A percentile compares a stretch with the other conserved stretches of the same genome.
These are phyloP conservation scores for Hyphodiscus hymeniophilus DNA, from an alignment of 495 filamentous ascomycete species.

Conservation along the genomic window DNA sequence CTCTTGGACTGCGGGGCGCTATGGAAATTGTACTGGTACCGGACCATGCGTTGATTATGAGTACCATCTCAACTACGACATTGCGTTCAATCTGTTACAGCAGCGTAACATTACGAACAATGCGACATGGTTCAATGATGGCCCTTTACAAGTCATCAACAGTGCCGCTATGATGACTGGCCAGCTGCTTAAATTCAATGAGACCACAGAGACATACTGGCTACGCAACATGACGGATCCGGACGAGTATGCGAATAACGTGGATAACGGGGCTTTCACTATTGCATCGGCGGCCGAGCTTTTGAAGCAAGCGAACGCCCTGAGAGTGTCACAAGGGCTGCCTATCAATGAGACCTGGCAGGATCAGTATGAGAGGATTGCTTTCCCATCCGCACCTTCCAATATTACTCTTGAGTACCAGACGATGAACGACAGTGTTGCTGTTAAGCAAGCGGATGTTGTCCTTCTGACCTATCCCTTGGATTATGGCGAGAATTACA, in stretches of 20 bases:
- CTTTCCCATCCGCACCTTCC: constrained; percentile 28
- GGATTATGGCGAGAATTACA: constrained; percentile 46
- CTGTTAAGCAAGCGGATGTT: constrained; percentile 54
- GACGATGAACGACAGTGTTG: constrained; percentile 45
- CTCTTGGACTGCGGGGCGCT: constrained; percentile 51
- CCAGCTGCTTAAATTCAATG: constrained; percentile 35
- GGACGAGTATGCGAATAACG: constrained; percentile 40
- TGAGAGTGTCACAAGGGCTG: constrained; percentile 12
- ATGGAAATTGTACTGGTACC: constrained; percentile 51
- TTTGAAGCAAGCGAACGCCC: constrained; percentile 12
- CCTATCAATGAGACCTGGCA: constrained; percentile 31
- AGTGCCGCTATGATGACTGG: constrained; percentile 37
- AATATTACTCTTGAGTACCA: constrained; percentile 63
- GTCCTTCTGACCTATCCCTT: constrained; percentile 48
- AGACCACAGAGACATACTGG: constrained; percentile 34
- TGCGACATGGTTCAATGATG: constrained; percentile 33
- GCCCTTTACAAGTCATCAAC: constrained; percentile 40
- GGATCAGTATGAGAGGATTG: constrained; percentile 25
- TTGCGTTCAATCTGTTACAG: constrained; percentile 49
- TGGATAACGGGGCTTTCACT: constrained; percentile 66
- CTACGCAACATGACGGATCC: constrained; percentile 72
- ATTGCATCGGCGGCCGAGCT: constrained; percentile 38
- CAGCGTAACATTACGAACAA: constrained; percentile 42
- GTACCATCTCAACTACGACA: constrained; percentile 65
- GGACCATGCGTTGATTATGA: constrained; percentile 55